Evolutionary conservation across 108 stramenopile species (phyloP).

Genomic region (Asterionellopsis glacialis): DNA sequence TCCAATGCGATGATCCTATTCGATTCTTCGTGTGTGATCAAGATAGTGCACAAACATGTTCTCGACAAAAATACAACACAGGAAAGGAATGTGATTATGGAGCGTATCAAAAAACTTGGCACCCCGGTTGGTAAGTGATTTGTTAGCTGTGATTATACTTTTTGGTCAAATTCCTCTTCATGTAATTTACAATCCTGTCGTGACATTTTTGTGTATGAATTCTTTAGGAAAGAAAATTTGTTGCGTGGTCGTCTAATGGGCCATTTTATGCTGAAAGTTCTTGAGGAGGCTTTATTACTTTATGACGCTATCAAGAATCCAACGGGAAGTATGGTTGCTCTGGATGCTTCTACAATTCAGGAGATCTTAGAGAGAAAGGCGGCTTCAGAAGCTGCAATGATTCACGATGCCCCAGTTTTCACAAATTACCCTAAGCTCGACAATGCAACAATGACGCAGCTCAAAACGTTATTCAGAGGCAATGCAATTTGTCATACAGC

Average conservation of each 20-base stretch:
- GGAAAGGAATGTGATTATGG: slow-evolving; percentile 12
- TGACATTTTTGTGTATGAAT: too few species aligned
- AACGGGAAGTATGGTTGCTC: neutral
- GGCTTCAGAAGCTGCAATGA: slow-evolving; percentile 2
- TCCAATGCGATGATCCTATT: slow-evolving; percentile 28
- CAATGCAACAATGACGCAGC: slow-evolving; percentile 6
- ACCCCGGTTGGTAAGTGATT: slow-evolving; percentile 18
- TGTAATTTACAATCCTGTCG: too few species aligned
- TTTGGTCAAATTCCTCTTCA: too few species aligned
- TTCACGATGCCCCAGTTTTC: neutral
- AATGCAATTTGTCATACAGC: slow-evolving; percentile 36
- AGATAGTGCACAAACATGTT: slow-evolving; percentile 12
- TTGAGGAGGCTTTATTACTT: slow-evolving; percentile 16
- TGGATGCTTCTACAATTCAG: slow-evolving; percentile 8
- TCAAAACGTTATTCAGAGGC: slow-evolving; percentile 16
- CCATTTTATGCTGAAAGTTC: slow-evolving; percentile 18
- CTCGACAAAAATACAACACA: slow-evolving; percentile 4
- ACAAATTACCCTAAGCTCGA: slow-evolving; percentile 4
- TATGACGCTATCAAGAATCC: slow-evolving; percentile 14
- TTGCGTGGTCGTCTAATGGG: slow-evolving; percentile 23
- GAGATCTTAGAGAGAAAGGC: slow-evolving; percentile 9
- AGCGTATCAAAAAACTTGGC: slow-evolving; percentile 20
- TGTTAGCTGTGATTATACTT: too few species aligned
- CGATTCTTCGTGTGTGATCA: slow-evolving; percentile 26
- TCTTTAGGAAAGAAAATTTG: slow-evolving; percentile 18